phyloP scores from a whole-genome alignment of 306 rosid species.

The Trifolium repens region DNA sequence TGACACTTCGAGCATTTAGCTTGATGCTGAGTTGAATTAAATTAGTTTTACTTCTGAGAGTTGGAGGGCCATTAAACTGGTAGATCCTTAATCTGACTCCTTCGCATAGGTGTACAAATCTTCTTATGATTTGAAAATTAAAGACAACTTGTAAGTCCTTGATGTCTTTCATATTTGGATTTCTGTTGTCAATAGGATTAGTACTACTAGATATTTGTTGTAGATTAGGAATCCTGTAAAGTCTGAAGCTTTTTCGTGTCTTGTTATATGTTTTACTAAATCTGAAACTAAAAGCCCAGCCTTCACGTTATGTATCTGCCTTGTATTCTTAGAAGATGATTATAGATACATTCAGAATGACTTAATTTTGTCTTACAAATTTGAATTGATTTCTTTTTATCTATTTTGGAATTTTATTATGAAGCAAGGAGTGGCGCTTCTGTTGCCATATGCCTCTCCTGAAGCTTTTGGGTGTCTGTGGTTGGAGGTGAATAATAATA shows the following conservation, averaged over 20 bases:
- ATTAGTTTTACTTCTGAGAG: constrained; percentile 29
- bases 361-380: constrained; percentile 22
- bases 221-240: constrained; percentile 6
- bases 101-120: background rate
- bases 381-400: constrained; percentile 23
- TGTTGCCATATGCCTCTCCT: constrained; percentile 9
- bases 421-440: background rate
- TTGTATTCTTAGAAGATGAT: constrained; percentile 4
- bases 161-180: no score
- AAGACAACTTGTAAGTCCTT: background rate
- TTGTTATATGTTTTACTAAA: background rate
- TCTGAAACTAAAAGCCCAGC: constrained; percentile 12
- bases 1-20: constrained; percentile 2
- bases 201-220: constrained; percentile 14
- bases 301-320: constrained; percentile 5
- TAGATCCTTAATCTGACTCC: background rate
- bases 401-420: constrained; percentile 27
- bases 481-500: constrained; percentile 23
- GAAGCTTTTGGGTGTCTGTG: constrained; percentile 21
- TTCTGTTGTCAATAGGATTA: no score
- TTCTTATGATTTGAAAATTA: constrained; percentile 24
- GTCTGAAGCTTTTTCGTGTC: background rate
- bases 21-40: constrained; percentile 20
- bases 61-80: constrained; percentile 12
- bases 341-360: constrained; percentile 19